phyloP scores from a whole-genome alignment of 345 rosid genomes.

The Eucalyptus cloeziana region DNA sequence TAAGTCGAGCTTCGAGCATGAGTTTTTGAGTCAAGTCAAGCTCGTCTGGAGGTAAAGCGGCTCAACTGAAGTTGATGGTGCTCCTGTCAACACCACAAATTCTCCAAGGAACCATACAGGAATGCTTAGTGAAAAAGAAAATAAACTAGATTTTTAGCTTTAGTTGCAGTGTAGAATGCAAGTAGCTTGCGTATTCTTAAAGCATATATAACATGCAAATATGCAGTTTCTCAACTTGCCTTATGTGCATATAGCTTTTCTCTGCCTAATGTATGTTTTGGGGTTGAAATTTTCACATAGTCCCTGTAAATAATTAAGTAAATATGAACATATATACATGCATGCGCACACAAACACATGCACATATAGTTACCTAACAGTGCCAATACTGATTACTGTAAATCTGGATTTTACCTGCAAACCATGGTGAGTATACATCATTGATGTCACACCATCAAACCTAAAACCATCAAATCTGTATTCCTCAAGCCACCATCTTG shows the following conservation, averaged over 20 bases:
- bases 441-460: constrained; percentile 97
- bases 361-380: not conserved
- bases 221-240: not conserved
- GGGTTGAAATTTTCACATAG: not conserved
- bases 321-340: not conserved
- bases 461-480: constrained; percentile 93
- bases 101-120: not conserved
- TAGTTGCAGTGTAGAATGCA: not conserved
- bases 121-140: not conserved
- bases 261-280: not conserved
- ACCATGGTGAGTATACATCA: constrained; percentile 99
- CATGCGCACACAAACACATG: not conserved
- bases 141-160: not conserved
- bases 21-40: not conserved
- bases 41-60: not conserved
- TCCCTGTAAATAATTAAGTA: not conserved
- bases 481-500: constrained; percentile 99
- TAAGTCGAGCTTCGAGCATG: not conserved
- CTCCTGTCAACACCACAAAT: not conserved
- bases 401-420: constrained; percentile 37
- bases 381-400: not conserved
- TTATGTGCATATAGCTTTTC: not conserved
- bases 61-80: not conserved
- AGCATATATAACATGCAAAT: not conserved
- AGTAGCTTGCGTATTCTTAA: not conserved